These are phyloP conservation scores for Crithidia acanthocephali DNA, from an alignment of 208 protist species.

Conservation along the genomic window DNA sequence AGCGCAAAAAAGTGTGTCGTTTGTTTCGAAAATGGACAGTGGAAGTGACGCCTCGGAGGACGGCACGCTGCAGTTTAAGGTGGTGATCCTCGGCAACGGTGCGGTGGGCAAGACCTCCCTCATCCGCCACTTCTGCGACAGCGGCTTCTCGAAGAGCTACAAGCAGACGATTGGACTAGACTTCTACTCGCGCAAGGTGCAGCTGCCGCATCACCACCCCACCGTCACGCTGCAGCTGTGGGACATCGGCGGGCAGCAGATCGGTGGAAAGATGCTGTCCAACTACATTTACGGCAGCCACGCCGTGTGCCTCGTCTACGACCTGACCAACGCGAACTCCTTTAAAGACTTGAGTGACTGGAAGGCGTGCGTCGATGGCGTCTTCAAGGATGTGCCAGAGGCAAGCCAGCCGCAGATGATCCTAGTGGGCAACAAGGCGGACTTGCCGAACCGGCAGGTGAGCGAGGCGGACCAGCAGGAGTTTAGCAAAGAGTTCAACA, in stretches of 20 bases:
- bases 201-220: conserved; percentile 56
- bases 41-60: conserved; percentile 64
- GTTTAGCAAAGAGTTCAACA: conserved; percentile 66
- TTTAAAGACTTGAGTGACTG: conserved; percentile 96
- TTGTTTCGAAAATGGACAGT: no score
- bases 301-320: conserved; percentile 94
- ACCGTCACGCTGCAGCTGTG: conserved; percentile 92
- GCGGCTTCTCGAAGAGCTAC: conserved; percentile 88
- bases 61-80: conserved; percentile 59
- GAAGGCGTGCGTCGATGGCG: conserved; percentile 63
- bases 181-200: conserved; percentile 94
- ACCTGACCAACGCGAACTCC: conserved; percentile 90
- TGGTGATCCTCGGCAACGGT: conserved; percentile 83
- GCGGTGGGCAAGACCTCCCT: conserved; percentile 95
- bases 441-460: conserved; percentile 90
- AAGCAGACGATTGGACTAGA: conserved; percentile 97
- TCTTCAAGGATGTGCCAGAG: conserved; percentile 10
- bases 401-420: conserved; percentile 61
- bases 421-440: conserved; percentile 93
- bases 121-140: conserved; percentile 87
- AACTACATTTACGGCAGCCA: conserved; percentile 95
- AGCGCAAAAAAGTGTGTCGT: background rate
- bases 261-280: conserved; percentile 93
- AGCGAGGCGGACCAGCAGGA: conserved; percentile 64
- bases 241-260: conserved; percentile 96